Evolutionary conservation across 2,329 filamentous ascomycete genomes (phyloP), one percentile per base, ranked within the genome.

Genomic region (Aspergillus sp.): DNA sequence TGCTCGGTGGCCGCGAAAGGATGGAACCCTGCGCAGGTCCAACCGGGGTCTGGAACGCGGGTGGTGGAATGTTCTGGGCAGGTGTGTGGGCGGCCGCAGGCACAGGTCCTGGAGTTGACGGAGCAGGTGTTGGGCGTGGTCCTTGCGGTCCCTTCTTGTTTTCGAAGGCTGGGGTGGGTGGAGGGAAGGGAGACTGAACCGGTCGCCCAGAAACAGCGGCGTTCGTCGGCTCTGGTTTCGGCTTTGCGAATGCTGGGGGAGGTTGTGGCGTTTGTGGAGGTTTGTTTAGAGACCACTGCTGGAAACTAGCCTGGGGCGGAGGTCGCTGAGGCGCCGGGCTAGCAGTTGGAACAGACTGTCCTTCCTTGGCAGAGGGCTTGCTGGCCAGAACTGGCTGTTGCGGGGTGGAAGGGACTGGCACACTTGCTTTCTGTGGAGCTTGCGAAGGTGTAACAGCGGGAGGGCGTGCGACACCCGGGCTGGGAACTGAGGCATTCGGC

Each of bases 251-350:
- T 17, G 72, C 65, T 21, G 65, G 51, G 23, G 67, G 63, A 13
- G 70, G 62, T 39, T 71, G 70, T 49, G 71, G 69, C 10, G 71
- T 72, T 50, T 74, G 72, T 36, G 71, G 70, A 36, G 68, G 62
- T 56, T 66, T 65, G 54, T 75, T 71, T 7, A 75, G 65, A 30
- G 74, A 66, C 75, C 74, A 77, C 63, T 77, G 75, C 57, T 75
- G 74, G 60, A 75, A 74, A 54, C 67, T 75, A 41, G 71, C 64
- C 50, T 75, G 72, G 2, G 66, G 70, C 47, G 66, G 66, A 8
- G 61, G 68, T 49, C 65, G 68, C 54, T 67, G 67, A 57, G 66
- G 61, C 5, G 60, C 59, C 2, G 64, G 57, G 11, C 65, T 44
- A 30, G 66, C 56, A 36, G 70, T 55, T 17, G 57, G 48, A 32